These are phyloP conservation scores for Penicillium sp. DNA, from an alignment of 2,329 filamentous ascomycete species.

Conservation along the genomic window DNA sequence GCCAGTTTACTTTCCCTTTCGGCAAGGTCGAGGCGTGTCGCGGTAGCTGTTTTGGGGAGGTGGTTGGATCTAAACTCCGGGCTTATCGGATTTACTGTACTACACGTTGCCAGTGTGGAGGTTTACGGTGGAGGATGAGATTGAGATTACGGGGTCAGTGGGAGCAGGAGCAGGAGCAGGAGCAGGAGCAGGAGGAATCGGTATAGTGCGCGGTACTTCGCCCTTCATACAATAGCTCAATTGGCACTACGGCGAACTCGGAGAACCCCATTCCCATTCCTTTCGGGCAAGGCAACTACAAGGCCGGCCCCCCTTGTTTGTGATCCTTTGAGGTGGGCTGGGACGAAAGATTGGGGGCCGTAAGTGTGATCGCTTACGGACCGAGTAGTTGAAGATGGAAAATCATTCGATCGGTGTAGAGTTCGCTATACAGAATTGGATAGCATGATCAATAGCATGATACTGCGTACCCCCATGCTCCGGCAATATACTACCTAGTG, in stretches of 20 bases:
- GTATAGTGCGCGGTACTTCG: not conserved
- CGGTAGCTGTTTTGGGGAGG: slow-evolving; percentile 2
- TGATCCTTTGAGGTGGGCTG: not conserved
- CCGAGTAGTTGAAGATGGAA: not conserved
- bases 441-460: no score
- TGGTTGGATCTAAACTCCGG: not conserved
- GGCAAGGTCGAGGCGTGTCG: not conserved
- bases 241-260: slow-evolving; percentile 1
- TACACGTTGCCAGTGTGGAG: no score
- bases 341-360: not conserved
- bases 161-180: not conserved
- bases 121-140: not conserved
- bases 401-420: no score
- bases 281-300: not conserved
- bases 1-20: not conserved
- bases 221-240: no score
- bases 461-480: no score
- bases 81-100: not conserved
- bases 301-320: not conserved
- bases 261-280: not conserved
- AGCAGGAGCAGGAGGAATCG: not conserved
- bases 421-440: no score
- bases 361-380: not conserved
- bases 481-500: not conserved
- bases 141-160: not conserved